Evolutionary conservation across 441 rosid species (phyloP), one percentile per base, ranked within the genome.

Genomic region (Codiaeum variegatum): DNA sequence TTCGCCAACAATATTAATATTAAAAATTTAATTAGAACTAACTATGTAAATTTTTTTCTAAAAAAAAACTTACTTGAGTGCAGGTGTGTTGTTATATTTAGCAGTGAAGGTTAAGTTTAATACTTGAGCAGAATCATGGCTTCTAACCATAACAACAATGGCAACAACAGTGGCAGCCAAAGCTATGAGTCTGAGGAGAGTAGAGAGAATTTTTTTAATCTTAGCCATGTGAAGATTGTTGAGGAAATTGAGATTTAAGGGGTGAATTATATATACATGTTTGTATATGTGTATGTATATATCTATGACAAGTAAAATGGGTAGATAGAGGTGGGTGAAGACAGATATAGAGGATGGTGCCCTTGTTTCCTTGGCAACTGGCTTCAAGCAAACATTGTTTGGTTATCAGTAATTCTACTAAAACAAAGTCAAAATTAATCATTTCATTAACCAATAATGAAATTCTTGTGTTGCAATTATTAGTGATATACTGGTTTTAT

Each of bases 81-180:
- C 79, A 0, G 86, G 88, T 0, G 87, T 76, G 72, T 85, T 66
- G 85, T 19, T 75, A 38, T 80, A 88, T 67, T 85, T 88, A 1
- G 87, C 90, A 7, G 82, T 79, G 78, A 86, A 88, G 28, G 87
- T 88, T 36, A 88, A 44, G 79, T 85, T 86, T 60, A 88, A 70
- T 19, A 88, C 92, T 31, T 74, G 31, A 12, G 89, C 70, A 0
- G 88, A 76, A 60, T 83, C 85, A 9, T 77, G 90, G 80, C 85
- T 81, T 1, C 83, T 81, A 28, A 80, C 74, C 90, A 88, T 88
- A 46, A 79, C 28, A 9, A 72, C 80, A 12, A 80, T 19, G n/a
- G 92, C 87, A 15, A 85, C 69, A 12, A 79, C 55, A 10, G 83
- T 75, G 15, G 87, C 86, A 65, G 80, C 85, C 42, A 85, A 66